Conservation (phyloP, 371 early-diverging fungal genomes). For the Mucor mucedo region DNA sequence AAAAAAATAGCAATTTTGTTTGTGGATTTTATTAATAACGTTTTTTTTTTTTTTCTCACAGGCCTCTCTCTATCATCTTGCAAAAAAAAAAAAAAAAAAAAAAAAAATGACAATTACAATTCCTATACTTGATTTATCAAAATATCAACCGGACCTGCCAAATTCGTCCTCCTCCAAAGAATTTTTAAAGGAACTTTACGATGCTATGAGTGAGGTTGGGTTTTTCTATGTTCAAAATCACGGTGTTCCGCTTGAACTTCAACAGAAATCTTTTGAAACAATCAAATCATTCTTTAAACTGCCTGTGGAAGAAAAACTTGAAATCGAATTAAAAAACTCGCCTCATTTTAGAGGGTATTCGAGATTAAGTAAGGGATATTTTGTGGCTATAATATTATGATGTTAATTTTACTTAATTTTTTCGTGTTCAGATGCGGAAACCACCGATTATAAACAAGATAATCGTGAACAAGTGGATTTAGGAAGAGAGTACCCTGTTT, state of each 20-base stretch:
- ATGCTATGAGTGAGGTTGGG: conserved; percentile 61
- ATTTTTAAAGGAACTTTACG: conserved; percentile 55
- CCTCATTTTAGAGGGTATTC: conserved; percentile 72
- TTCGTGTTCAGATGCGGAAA: conserved; percentile 42
- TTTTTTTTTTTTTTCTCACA: background rate
- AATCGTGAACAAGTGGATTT: conserved; percentile 67
- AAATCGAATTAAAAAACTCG: conserved; percentile 58
- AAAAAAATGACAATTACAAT: conserved; percentile 17
- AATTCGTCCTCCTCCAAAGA: conserved; percentile 15
- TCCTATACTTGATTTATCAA: conserved; percentile 37
- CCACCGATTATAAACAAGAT: conserved; percentile 57
- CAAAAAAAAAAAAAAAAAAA: background rate
- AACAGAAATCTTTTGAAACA: conserved; percentile 41
- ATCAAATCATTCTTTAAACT: conserved; percentile 58
- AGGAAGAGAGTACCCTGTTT: conserved; percentile 51
- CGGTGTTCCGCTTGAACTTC: conserved; percentile 45
- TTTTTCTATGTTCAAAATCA: conserved; percentile 69
- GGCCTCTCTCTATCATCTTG: background rate
- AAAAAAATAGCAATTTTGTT: background rate
- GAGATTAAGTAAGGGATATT: conserved; percentile 37
- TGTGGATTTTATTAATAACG: background rate
- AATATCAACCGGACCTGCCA: conserved; percentile 29
- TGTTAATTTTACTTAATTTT: background rate
- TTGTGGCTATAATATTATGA: background rate
- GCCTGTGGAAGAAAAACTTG: conserved; percentile 62